Conservation (phyloP, 306 rosid genomes). For the Rosa chinensis region DNA sequence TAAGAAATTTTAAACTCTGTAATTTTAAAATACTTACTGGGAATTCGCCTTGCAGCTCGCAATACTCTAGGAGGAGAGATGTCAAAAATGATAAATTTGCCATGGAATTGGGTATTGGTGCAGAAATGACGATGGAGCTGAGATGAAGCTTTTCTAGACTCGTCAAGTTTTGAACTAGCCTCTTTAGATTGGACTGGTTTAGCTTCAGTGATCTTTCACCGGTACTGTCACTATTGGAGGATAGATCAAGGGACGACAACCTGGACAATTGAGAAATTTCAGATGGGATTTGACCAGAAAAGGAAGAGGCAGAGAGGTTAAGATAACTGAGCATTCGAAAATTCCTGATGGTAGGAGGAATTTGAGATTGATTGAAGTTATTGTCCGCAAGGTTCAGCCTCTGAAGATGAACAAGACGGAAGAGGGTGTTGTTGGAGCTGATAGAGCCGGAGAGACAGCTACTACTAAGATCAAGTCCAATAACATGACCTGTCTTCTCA, state of each 20-base stretch:
- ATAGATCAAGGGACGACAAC: conserved; percentile 3
- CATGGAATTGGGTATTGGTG: conserved; percentile 14
- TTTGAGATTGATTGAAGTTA: conserved; percentile 15
- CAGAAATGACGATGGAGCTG: conserved; percentile 11
- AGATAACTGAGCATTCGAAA: background rate
- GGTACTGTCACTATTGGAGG: background rate
- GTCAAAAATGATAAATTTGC: conserved; percentile 20
- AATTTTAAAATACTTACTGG: conserved; percentile 31
- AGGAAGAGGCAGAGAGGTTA: conserved; percentile 9
- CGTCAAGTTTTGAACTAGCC: background rate
- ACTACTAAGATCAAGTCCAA: conserved; percentile 11
- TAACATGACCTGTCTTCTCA: conserved; percentile 1
- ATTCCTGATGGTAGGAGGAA: conserved; percentile 6
- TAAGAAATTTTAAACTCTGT: conserved; percentile 16
- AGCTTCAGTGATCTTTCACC: background rate
- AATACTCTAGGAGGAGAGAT: background rate
- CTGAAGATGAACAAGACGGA: conserved; percentile 15
- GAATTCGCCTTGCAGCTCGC: conserved; percentile 33
- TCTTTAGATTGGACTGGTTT: background rate
- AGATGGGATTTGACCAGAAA: conserved; percentile 14
- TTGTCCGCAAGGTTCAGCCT: conserved; percentile 13
- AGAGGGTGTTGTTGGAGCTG: conserved; percentile 12
- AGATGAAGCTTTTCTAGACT: conserved; percentile 3
- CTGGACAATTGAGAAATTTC: conserved; percentile 1
- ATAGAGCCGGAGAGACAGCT: conserved; percentile 10